These are phyloP conservation scores for Ophiostoma perfectum DNA, from an alignment of 2,329 filamentous ascomycete species.

Conservation along the genomic window DNA sequence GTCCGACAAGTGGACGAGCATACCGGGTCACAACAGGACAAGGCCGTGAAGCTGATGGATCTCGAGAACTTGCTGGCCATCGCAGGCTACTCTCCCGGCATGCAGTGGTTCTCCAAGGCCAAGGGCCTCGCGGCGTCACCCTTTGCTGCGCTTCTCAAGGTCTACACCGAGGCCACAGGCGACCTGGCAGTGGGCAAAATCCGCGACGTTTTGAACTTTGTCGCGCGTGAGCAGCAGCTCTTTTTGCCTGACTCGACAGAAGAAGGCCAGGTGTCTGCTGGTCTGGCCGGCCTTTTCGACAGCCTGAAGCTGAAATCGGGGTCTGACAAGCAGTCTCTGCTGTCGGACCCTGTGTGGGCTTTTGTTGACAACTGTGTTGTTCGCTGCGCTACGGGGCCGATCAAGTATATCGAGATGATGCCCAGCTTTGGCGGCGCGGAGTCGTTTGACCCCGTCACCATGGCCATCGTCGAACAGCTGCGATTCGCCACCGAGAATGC, in stretches of 20 bases:
- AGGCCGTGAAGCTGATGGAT: conserved; percentile 61
- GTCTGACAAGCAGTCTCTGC: conserved; percentile 27
- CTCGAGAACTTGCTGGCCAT: conserved; percentile 76
- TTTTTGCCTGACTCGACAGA: background rate
- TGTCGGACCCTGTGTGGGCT: conserved; percentile 48
- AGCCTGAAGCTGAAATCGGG: conserved; percentile 29
- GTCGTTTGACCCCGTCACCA: conserved; percentile 58
- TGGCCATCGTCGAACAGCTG: conserved; percentile 72
- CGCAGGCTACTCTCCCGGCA: conserved; percentile 71
- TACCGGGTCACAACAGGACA: conserved; percentile 42
- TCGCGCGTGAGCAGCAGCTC: conserved; percentile 62
- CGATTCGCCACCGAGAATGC: conserved; percentile 55
- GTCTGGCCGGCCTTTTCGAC: conserved; percentile 44
- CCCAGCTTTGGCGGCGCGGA: conserved; percentile 42
- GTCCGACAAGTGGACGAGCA: conserved; percentile 57
- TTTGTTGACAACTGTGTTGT: conserved; percentile 81
- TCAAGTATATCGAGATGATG: conserved; percentile 75
- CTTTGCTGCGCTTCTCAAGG: conserved; percentile 63
- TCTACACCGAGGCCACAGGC: conserved; percentile 47
- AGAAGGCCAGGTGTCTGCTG: background rate
- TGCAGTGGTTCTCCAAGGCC: conserved; percentile 83
- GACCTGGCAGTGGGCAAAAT: conserved; percentile 48
- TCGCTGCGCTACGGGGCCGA: conserved; percentile 66
- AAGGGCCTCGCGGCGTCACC: conserved; percentile 61
- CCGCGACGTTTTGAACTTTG: conserved; percentile 51